Evolutionary conservation across 1,139 yeast genomes (phyloP).

Genomic region (Wickerhamomyces sp.): DNA sequence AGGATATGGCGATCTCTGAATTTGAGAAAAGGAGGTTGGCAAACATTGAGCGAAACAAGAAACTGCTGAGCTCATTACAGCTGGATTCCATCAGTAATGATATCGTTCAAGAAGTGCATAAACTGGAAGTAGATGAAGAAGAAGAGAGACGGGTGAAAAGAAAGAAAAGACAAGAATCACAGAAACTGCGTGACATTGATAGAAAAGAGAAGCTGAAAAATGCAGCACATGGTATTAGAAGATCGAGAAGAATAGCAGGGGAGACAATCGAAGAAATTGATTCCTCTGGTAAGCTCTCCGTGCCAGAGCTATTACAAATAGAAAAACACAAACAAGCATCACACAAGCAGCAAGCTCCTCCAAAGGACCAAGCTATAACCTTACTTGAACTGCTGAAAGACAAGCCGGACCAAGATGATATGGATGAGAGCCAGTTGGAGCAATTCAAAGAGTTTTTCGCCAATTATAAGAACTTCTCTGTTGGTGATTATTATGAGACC

Average conservation of each 20-base stretch:
- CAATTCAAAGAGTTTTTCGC: slow-evolving; percentile 35
- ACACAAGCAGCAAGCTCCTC: no score
- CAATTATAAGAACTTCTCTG: slow-evolving; percentile 54
- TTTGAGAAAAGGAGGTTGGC: slow-evolving; percentile 68
- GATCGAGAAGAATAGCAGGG: slow-evolving; percentile 67
- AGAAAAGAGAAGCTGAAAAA: slow-evolving; percentile 5
- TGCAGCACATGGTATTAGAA: slow-evolving; percentile 40
- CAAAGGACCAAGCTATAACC: no score
- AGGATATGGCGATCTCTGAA: slow-evolving; percentile 54
- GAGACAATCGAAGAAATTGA: slow-evolving; percentile 34
- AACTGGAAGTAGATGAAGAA: slow-evolving; percentile 20
- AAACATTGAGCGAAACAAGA: slow-evolving; percentile 53
- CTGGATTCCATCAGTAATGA: slow-evolving; percentile 36
- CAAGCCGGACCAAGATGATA: slow-evolving; percentile 28
- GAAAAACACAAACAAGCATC: background rate
- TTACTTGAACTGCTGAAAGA: slow-evolving; percentile 48
- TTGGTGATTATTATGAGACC: slow-evolving; percentile 73
- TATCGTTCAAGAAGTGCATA: slow-evolving; percentile 24
- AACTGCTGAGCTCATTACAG: slow-evolving; percentile 43
- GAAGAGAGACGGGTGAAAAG: no score
- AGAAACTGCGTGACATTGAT: no score
- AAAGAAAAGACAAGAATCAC: no score
- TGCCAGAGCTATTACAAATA: background rate
- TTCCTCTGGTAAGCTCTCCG: slow-evolving; percentile 10
- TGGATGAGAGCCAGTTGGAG: slow-evolving; percentile 35